Conservation (phyloP, 345 rosid species). For the Euphorbia peplus region DNA sequence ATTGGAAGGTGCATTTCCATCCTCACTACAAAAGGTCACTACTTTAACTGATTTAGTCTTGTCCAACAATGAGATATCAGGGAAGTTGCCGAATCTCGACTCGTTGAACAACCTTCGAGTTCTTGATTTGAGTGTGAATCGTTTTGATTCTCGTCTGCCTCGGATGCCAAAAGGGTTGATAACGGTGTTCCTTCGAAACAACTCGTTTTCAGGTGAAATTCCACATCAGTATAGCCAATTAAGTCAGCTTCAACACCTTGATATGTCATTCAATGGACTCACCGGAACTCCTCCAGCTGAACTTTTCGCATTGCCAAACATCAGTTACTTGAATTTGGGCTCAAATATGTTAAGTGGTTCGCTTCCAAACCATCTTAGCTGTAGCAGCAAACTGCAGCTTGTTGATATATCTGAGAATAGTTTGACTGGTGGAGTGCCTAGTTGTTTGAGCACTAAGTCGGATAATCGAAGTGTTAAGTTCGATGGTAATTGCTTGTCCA, state of each 20-base stretch:
- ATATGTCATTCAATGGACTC: slow-evolving; percentile 40
- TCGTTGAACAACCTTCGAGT: slow-evolving; percentile 26
- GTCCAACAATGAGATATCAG: slow-evolving; percentile 38
- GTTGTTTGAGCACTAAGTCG: slow-evolving; percentile 41
- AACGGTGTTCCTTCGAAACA: slow-evolving; percentile 37
- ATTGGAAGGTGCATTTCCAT: slow-evolving; percentile 42
- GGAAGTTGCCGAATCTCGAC: slow-evolving; percentile 42
- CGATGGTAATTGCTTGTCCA: slow-evolving; percentile 59
- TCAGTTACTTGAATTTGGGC: slow-evolving; percentile 54
- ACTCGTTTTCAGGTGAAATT: slow-evolving; percentile 44
- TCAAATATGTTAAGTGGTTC: slow-evolving; percentile 54
- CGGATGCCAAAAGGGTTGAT: slow-evolving; percentile 41
- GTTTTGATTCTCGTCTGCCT: slow-evolving; percentile 36
- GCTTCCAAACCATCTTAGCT: slow-evolving; percentile 43
- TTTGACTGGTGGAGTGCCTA: slow-evolving; percentile 54
- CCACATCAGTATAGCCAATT: slow-evolving; percentile 36
- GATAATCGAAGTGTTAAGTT: slow-evolving; percentile 28
- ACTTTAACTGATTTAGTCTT: slow-evolving; percentile 32
- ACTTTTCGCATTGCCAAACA: slow-evolving; percentile 48
- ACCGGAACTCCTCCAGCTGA: slow-evolving; percentile 37
- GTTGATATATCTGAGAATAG: slow-evolving; percentile 58
- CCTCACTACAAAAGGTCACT: slow-evolving; percentile 25
- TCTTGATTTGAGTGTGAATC: slow-evolving; percentile 45
- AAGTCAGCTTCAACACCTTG: slow-evolving; percentile 37
- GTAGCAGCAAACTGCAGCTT: slow-evolving; percentile 50